Base-by-base conservation (phyloP, 768 basidiomycete species). In the Boletus barrowsii region DNA sequence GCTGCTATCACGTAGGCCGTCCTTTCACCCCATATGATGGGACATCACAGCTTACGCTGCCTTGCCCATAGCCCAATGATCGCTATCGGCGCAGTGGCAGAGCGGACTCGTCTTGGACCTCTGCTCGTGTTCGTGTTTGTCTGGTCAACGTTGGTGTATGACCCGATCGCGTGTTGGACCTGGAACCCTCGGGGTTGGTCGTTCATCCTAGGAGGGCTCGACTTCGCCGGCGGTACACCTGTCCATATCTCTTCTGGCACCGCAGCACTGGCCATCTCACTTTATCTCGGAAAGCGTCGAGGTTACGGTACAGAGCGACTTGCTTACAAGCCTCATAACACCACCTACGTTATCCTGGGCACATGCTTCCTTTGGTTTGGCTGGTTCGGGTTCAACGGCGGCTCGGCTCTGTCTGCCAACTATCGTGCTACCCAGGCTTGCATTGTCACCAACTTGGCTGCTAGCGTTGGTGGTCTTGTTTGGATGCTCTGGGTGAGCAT, bases 381-480 rank as follows among this genome's bases (percentile, higher is more conserved):
- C 5, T 98, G 95, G 95, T 92, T 96, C 56, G 92, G 91, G 2
- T 94, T 94, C 80, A 94, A 94, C 70, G 95, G 95, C 8, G 96
- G 96, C 22, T 88, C 85, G 15, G 94, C 94, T 10, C 81, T 98
- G 58, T 80, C 86, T 24, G 93, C 94, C 37, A 96, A 93, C 72
- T 75, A 95, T 56, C 83, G 92, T 60, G 95, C 93, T 8, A 82
- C 86, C 13, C 79, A 90, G 68, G 93, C 96, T 3, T 91, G 92
- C 73, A 88, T 95, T 60, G 88, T 93, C 60, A 98, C 96, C 54
- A 98, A 98, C 71, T 73, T 98, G 51, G 90, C 93, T 3, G 96
- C 93, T 1, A 82, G 82, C 47, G 87, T 92, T n/a, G 93, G 87
- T 39, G 93, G 91, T 5, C 57, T 95, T 54, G 89, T 88, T 4